Base-by-base conservation (phyloP, 139 green algal genomes). In the Coelastrella sp. region DNA sequence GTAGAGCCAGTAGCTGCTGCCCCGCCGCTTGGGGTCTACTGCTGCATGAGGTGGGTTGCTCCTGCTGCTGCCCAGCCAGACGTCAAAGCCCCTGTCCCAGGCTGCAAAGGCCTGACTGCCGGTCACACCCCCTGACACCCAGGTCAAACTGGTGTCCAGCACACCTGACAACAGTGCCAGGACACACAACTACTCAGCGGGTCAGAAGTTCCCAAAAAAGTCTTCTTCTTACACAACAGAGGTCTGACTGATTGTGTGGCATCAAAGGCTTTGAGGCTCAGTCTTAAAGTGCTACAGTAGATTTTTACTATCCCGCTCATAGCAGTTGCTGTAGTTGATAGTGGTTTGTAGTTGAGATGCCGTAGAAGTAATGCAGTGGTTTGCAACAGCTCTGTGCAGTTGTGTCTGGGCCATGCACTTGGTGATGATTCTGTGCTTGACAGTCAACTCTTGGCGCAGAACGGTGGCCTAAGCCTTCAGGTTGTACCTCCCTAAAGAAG, bases 31-130 rank as follows among this genome's bases (percentile, higher is more conserved):
- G 0, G 91, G 88, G 68, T 96, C 94, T 58, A n/a, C 84, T 80
- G 84, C 84, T 57, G n/a, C 84, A 56, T 88, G 84, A 25, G 84
- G 84, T 25, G 97, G 95, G 90, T 98, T 99, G 93, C 92, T 91
- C 27, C 98, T 93, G 8, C 95, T 96, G 94, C 98, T 99, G 89
- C 93, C 97, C 87, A 99, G 94, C 94, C 97, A 99, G 20, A 99
- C 97, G 84, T 99, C 98, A 92, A 97, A 97, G 80, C 98, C 98
- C 0, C 94, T 87, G 83, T 99, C 97, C 68, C 93, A 98, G 7
- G 97, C 97, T 14, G 94, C 94, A 94, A 99, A 98, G 7, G 97
- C 97, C 70, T 96, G 93, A 19, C 92, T 96, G 70, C 96, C 95
- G 27, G 96, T 96, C 22, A 97, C 92, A 11, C 97, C 97, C 57